These are phyloP conservation scores for Ganoderma resinaceum DNA, from an alignment of 1,284 basidiomycete genomes.

Conservation along the genomic window DNA sequence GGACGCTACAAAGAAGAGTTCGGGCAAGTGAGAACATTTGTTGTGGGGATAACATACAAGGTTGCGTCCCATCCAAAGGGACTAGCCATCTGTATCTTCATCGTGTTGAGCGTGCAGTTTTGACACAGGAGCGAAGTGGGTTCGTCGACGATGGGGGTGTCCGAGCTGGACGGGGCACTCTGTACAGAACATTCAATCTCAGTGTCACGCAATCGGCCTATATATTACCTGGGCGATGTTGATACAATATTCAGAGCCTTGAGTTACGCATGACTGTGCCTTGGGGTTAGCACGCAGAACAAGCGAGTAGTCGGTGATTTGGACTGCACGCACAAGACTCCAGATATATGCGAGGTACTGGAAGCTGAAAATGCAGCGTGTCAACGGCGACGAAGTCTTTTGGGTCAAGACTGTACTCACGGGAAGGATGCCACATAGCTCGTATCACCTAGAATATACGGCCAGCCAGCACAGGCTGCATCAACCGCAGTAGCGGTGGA, in stretches of 20 bases:
- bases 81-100: constrained; percentile 18
- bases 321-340: not conserved
- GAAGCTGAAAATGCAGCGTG: not conserved
- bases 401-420: not conserved
- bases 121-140: constrained; percentile 12
- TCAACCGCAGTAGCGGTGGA: constrained; percentile 6
- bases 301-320: not conserved
- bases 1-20: constrained; percentile 2
- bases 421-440: constrained; percentile 19
- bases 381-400: not conserved
- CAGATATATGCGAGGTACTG: constrained; percentile 1
- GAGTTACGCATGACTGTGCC: not conserved
- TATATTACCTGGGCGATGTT: not conserved
- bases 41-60: not conserved
- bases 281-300: not conserved
- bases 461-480: constrained; percentile 18
- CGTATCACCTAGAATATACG: constrained; percentile 18
- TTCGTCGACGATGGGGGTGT: not conserved
- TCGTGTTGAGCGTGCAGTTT: constrained; percentile 11
- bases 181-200: not conserved
- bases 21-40: not conserved
- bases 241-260: not conserved
- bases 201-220: not conserved
- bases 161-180: not conserved
- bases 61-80: constrained; percentile 18